Evolutionary conservation across 441 rosid species (phyloP), one percentile per base, ranked within the genome.

Genomic region (Dalechampia spathulata): DNA sequence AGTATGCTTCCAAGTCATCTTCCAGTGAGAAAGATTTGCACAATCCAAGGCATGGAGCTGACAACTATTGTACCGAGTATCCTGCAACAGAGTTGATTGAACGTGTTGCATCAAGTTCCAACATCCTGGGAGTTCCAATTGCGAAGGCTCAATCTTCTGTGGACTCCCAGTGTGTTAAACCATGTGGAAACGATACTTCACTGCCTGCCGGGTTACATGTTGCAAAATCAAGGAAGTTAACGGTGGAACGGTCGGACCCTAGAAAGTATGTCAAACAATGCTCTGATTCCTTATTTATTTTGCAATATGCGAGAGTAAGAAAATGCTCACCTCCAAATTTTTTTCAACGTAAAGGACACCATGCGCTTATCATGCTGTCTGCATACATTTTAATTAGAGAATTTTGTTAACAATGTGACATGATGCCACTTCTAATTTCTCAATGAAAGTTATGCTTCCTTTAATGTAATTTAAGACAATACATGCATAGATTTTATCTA

Each of bases 171-270:
- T 72, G 72, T 65, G 69, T 80, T 71, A 95, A 81, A 60, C 72
- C 93, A 57, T 70, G 81, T 68, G 87, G 83, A 69, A 80, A 61
- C 68, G 77, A 72, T 58, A 72, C 71, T 74, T 70, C 68, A 14
- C 64, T 76, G 38, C 69, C 86, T 53, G 69, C 89, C 26, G 70
- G 82, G 75, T 66, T 78, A 63, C 96, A 89, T 55, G 76, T 83
- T 73, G 94, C 94, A 28, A 92, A 89, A 73, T 72, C 96, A 15
- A 85, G 97, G 77, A 92, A 85, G 77, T 72, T 92, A 61, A 80
- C 85, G 5, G 55, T 70, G 27, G 97, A 92, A 62, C 85, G 90
- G 47, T 75, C 94, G 37, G 99, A 92, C 34, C 78, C 82, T 30
- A 82, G 80, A 72, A 85, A 83, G 99, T 92, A 80, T 66, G 90